A percentile compares a stretch with the other conserved stretches of the same genome.
phyloP scores from a whole-genome alignment of 1,284 basidiomycete genomes.

The Ustilago vetiveriae region DNA sequence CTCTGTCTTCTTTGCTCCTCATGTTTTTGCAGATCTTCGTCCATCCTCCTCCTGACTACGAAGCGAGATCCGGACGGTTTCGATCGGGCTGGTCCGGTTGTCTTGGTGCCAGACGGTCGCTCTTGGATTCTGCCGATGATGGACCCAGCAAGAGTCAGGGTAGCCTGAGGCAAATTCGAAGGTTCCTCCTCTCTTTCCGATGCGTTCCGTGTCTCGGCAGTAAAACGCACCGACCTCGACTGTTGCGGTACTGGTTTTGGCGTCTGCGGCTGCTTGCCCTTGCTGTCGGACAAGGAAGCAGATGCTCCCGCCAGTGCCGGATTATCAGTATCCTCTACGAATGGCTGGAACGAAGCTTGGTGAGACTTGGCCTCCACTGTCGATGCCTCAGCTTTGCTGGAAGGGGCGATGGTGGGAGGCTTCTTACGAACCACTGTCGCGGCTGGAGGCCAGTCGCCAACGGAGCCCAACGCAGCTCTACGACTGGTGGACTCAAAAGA shows the following conservation, averaged over 20 bases:
- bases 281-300: not conserved
- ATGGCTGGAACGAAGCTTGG: not conserved
- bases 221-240: slow-evolving; percentile 18
- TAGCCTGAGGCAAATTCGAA: not conserved
- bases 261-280: not conserved
- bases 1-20: slow-evolving; percentile 29
- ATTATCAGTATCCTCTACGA: slow-evolving; percentile 10
- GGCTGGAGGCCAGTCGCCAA: slow-evolving; percentile 57
- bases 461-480: slow-evolving; percentile 26
- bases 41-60: slow-evolving; percentile 37
- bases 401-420: slow-evolving; percentile 32
- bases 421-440: slow-evolving; percentile 47
- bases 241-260: not conserved
- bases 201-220: not conserved
- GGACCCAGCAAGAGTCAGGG: slow-evolving; percentile 15
- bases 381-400: slow-evolving; percentile 6
- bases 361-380: not conserved
- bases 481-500: slow-evolving; percentile 9
- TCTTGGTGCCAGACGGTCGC: slow-evolving; percentile 20
- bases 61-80: slow-evolving; percentile 39
- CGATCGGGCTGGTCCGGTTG: not conserved
- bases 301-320: not conserved
- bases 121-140: slow-evolving; percentile 43
- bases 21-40: slow-evolving; percentile 40
- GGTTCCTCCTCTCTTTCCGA: not conserved